Conservation (phyloP, 2,329 filamentous ascomycete genomes). For the Chaetothyriales sp. region DNA sequence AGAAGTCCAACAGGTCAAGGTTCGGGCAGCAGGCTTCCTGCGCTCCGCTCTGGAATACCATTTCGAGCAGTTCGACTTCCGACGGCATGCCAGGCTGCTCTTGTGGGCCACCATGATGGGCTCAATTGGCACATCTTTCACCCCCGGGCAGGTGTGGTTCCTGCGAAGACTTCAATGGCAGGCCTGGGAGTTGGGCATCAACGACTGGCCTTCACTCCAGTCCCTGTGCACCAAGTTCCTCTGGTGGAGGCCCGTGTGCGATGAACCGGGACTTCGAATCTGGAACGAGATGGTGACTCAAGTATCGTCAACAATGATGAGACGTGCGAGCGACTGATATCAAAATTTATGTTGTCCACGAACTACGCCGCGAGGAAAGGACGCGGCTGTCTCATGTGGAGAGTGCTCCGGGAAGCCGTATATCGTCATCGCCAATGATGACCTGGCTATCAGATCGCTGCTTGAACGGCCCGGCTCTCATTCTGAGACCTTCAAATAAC, state of each 20-base stretch:
- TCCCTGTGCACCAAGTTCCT: conserved; percentile 7
- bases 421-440: conserved; percentile 10
- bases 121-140: conserved; percentile 6
- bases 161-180: conserved; percentile 5
- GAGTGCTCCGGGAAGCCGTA: conserved; percentile 1
- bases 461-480: conserved; percentile 1
- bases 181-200: conserved; percentile 3
- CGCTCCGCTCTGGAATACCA: conserved; percentile 4
- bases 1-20: conserved; percentile 7
- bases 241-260: conserved; percentile 12
- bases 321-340: background rate
- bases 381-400: background rate
- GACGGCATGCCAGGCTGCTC: conserved; percentile 6
- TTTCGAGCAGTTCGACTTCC: background rate
- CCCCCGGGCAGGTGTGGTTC: conserved; percentile 6
- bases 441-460: conserved; percentile 12
- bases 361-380: too few species aligned
- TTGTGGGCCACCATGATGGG: conserved; percentile 9
- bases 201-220: conserved; percentile 6
- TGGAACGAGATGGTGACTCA: conserved; percentile 7
- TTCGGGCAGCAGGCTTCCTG: conserved; percentile 4
- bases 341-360: background rate
- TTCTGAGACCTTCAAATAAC: conserved; percentile 11
- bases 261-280: conserved; percentile 3
- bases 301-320: background rate